Evolutionary conservation across 352 stramenopile genomes (phyloP), one percentile per base, ranked within the genome.

Genomic region (Pythium phragmiticola): DNA sequence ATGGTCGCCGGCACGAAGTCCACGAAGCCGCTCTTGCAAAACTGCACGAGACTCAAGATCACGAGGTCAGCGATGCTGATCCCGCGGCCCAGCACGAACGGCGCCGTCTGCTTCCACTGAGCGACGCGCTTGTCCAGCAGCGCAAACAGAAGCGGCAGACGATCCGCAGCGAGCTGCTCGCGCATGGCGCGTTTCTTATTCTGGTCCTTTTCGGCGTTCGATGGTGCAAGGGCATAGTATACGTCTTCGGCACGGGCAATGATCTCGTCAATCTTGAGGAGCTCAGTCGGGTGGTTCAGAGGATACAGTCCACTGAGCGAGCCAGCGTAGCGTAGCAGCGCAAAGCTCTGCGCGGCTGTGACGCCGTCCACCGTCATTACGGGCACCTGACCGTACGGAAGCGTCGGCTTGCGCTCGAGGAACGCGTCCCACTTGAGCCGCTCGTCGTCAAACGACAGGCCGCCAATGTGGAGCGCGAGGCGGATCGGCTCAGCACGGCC

Each of bases 61-160:
- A 71, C 77, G 4, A 90, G 58, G 36, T 90, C 81, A 0, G 77
- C 78, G 5, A 86, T 48, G 2, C 77, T 86, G 12, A 88, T 43
- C 8, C 63, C 46, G 36, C 70, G 52, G 13, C 70, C 68, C 19
- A 81, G 63, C 6, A 68, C 59, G 52, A 77, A 74, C n/a, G 33
- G 2, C 41, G 51, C 11, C 6, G 43, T 13, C 13, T 72, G 60
- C 30, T 46, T 61, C 50, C 76, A 82, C 21, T 53, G 21, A 2
- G 33, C 57, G 8, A 87, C 47, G 4, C 78, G 75, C 19, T 60
- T 60, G 33, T 88, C 75, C 8, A 89, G 53, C 50, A 68, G 67
- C 5, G 30, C 41, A 30, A 89, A 51, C 17, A 69, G 69, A 51
- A 59, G 66, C 2, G 87, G 69, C 7, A 70, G 70, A 30, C 42